Conservation (phyloP, 2,329 filamentous ascomycete species). For the Cladosporium sp. region DNA sequence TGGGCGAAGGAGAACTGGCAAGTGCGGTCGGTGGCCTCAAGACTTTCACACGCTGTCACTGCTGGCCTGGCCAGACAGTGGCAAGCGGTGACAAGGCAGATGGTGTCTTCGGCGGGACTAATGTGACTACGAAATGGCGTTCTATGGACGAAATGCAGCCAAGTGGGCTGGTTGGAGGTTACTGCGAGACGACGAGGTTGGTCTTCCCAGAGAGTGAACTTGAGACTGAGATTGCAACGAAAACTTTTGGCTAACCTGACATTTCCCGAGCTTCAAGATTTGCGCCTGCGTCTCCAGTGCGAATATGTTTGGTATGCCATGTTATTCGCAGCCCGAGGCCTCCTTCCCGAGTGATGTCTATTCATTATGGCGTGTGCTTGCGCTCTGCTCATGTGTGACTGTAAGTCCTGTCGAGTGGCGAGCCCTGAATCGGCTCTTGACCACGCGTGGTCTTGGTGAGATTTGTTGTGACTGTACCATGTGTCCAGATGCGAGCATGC, state of each 20-base stretch:
- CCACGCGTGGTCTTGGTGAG: background rate
- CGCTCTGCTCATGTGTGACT: too few species aligned
- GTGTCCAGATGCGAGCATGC: background rate
- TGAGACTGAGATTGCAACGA: background rate
- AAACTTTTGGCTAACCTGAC: background rate
- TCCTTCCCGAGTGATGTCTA: too few species aligned
- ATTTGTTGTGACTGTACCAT: background rate
- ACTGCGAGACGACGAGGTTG: slow-evolving; percentile 2
- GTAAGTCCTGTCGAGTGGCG: too few species aligned
- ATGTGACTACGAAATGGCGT: slow-evolving; percentile 5
- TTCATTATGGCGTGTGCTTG: too few species aligned
- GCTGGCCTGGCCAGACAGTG: background rate
- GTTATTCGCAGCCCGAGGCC: background rate
- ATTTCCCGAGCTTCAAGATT: background rate
- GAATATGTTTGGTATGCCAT: background rate
- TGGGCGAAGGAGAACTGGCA: too few species aligned
- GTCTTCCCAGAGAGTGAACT: background rate
- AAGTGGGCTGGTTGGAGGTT: background rate
- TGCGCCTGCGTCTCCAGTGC: background rate
- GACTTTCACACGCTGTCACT: too few species aligned
- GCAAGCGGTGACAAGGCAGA: background rate
- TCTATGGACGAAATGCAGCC: background rate
- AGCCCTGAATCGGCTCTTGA: background rate
- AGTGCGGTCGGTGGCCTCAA: too few species aligned
- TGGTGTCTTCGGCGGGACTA: background rate